Percentiles rank a stretch among this genome's conserved stretches.
Evolutionary conservation across 305 asterid genomes (phyloP).

Genomic region (Fraxinus velutina): DNA sequence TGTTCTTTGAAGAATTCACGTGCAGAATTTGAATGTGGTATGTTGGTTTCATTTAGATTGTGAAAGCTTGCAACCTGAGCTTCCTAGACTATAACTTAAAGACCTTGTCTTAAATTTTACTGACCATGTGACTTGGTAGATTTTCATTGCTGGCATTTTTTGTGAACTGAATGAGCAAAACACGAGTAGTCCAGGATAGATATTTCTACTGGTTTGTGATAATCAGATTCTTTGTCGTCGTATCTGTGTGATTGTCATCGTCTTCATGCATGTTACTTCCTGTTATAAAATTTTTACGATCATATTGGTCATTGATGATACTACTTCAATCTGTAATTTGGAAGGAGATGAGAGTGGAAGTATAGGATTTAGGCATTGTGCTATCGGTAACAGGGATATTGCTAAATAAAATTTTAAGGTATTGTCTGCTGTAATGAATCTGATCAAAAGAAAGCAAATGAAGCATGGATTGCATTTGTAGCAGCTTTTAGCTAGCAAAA

Average conservation of each 20-base stretch:
- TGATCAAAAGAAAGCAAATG: background rate
- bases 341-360: conserved; percentile 1
- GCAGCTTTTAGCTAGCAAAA: background rate
- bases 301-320: background rate
- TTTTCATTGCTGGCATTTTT: background rate
- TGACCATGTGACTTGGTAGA: background rate
- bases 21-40: background rate
- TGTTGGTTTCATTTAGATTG: background rate
- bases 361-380: background rate
- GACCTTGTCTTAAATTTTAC: background rate
- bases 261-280: background rate
- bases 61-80: background rate
- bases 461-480: background rate
- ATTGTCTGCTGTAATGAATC: conserved; percentile 5
- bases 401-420: background rate
- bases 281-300: background rate
- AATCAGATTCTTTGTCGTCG: conserved; percentile 4
- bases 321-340: conserved; percentile 8
- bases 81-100: background rate
- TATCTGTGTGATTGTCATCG: background rate
- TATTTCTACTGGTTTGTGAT: conserved; percentile 6
- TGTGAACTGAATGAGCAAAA: background rate
- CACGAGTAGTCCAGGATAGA: background rate
- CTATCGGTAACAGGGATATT: background rate
- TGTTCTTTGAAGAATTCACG: background rate